These are phyloP conservation scores for Cunninghamia lanceolata DNA, from an alignment of 75 land plant species.

Conservation along the genomic window DNA sequence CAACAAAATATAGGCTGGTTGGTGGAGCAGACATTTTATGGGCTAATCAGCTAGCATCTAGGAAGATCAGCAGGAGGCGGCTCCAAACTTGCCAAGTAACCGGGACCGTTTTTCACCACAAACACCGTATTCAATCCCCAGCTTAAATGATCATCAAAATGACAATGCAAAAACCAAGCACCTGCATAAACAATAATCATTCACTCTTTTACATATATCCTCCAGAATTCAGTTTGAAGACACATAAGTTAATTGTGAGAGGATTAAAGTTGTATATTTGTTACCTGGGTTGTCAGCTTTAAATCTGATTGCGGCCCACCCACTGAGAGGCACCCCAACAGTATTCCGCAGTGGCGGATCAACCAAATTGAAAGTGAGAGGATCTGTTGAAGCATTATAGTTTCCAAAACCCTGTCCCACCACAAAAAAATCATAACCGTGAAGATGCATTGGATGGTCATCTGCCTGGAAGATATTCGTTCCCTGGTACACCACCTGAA, in stretches of 20 bases:
- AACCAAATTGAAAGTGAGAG: slow-evolving; percentile 24
- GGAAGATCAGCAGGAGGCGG: not conserved
- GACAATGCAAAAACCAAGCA: slow-evolving; percentile 38
- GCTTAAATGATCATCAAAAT: slow-evolving; percentile 16
- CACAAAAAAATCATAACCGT: slow-evolving; percentile 27
- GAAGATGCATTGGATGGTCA: slow-evolving; percentile 36
- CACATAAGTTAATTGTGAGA: not conserved
- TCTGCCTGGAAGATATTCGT: slow-evolving; percentile 16
- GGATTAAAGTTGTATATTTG: not conserved
- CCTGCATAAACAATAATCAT: not conserved
- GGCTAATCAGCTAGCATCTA: not conserved
- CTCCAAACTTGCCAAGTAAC: not conserved
- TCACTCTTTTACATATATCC: too few relatives aligned
- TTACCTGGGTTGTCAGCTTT: slow-evolving; percentile 39
- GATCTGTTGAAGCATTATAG: slow-evolving; percentile 14
- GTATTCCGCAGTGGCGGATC: slow-evolving; percentile 39
- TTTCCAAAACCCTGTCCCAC: slow-evolving; percentile 34
- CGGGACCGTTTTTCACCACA: slow-evolving; percentile 17
- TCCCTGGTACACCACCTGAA: slow-evolving; percentile 33
- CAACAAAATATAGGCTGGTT: too few relatives aligned
- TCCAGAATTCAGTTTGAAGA: not conserved
- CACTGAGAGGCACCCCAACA: slow-evolving; percentile 18
- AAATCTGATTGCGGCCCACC: slow-evolving; percentile 37
- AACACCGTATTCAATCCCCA: slow-evolving; percentile 22
- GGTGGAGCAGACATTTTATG: too few relatives aligned